phyloP scores from a whole-genome alignment of 371 early-diverging fungal species.

The Mucor ambiguus region DNA sequence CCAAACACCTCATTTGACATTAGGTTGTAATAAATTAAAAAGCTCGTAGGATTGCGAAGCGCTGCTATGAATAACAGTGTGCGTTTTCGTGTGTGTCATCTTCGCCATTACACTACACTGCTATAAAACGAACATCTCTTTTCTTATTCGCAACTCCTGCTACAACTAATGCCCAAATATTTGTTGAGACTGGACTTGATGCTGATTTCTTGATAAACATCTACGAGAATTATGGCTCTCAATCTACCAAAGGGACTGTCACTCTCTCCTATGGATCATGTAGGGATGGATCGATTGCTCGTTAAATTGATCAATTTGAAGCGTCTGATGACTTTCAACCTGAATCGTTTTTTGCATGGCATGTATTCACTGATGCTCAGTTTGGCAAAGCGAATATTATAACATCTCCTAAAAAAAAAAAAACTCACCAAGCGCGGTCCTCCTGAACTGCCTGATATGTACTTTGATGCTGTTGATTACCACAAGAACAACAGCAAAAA shows the following conservation, averaged over 20 bases:
- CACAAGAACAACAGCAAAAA: constrained; percentile 25
- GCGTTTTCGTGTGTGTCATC: too few species aligned
- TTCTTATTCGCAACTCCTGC: constrained; percentile 25
- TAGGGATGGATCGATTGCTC: constrained; percentile 8
- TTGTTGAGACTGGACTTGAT: constrained; percentile 7
- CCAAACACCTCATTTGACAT: too few species aligned
- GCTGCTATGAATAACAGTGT: too few species aligned
- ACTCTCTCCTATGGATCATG: constrained; percentile 25
- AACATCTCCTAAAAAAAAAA: constrained; percentile 3
- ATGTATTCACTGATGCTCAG: constrained; percentile 26
- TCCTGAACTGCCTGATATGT: constrained; percentile 34
- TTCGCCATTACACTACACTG: neutral
- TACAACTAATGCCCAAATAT: neutral
- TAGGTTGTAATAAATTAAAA: too few species aligned
- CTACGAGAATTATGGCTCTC: constrained; percentile 30
- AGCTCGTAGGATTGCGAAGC: too few species aligned
- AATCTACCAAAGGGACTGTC: constrained; percentile 5
- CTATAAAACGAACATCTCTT: constrained; percentile 17
- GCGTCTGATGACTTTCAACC: constrained; percentile 17
- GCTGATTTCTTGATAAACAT: constrained; percentile 32
- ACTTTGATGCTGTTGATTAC: constrained; percentile 35
- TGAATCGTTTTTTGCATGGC: constrained; percentile 31
- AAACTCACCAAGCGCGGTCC: constrained; percentile 30
- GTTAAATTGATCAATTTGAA: constrained; percentile 20
- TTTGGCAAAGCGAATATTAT: constrained; percentile 22